Conservation (phyloP, 163 green algal genomes). For the Prototheca wickerhamii region DNA sequence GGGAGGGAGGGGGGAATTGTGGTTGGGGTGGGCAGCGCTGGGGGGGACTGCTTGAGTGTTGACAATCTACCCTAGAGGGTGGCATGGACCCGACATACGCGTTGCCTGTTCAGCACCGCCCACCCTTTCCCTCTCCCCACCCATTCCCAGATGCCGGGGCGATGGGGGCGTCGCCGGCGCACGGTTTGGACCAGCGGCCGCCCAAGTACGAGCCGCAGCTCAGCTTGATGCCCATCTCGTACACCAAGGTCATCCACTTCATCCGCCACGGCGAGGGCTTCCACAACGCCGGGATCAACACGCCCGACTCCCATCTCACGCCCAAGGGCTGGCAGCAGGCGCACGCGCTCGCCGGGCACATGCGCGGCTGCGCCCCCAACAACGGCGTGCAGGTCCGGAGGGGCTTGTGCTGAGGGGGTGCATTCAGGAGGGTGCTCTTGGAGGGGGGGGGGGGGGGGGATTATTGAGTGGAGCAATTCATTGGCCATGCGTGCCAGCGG, state of each 20-base stretch:
- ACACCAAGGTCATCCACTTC: conserved; percentile 49
- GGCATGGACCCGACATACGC: not conserved
- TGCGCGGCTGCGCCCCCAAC: conserved; percentile 6
- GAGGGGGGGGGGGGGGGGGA: not conserved
- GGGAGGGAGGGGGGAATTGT: too few relatives aligned
- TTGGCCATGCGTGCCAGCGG: too few relatives aligned
- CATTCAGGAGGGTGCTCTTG: not conserved
- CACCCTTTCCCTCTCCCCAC: not conserved
- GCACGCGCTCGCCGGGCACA: conserved; percentile 29
- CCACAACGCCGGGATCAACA: conserved; percentile 50
- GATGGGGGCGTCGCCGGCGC: not conserved
- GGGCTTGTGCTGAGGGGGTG: not conserved
- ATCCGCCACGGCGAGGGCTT: conserved; percentile 55
- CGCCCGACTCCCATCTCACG: conserved; percentile 44
- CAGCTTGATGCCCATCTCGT: conserved; percentile 23
- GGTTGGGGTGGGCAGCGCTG: too few relatives aligned
- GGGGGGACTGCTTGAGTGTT: too few relatives aligned
- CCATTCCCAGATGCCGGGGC: not conserved
- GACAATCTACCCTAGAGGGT: not conserved
- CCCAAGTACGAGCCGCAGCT: conserved; percentile 32
- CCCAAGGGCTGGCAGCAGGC: conserved; percentile 45
- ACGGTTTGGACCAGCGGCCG: not conserved
- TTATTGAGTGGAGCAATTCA: too few relatives aligned
- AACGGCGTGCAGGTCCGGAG: conserved; percentile 2
- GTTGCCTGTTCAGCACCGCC: not conserved